phyloP scores from a whole-genome alignment of 2,329 filamentous ascomycete genomes.

The Nannizziopsis barbatae region DNA sequence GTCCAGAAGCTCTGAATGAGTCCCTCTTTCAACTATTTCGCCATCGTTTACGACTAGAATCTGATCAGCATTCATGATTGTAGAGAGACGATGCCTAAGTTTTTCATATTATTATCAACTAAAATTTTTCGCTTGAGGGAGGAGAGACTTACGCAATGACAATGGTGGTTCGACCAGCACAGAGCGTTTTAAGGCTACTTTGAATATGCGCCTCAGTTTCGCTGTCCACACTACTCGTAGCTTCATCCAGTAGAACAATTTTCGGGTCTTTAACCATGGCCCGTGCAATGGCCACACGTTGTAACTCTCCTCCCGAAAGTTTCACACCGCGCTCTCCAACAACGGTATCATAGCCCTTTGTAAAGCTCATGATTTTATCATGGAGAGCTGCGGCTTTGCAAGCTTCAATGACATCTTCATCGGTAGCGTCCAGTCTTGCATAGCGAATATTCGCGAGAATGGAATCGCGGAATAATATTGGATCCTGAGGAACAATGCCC shows the following conservation, averaged over 20 bases:
- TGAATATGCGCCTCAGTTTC: conserved; percentile 39
- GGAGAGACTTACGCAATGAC: conserved; percentile 39
- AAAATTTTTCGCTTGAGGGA: conserved; percentile 17
- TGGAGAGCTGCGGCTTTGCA: conserved; percentile 54
- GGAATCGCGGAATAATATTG: conserved; percentile 52
- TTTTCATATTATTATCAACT: neutral
- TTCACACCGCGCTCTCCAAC: conserved; percentile 42
- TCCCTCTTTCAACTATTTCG: conserved; percentile 52
- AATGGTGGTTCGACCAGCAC: conserved; percentile 42
- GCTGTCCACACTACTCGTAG: conserved; percentile 42
- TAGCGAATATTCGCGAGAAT: conserved; percentile 57
- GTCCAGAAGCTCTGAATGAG: conserved; percentile 48
- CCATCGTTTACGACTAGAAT: conserved; percentile 57
- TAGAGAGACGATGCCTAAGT: conserved; percentile 53
- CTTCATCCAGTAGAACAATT: conserved; percentile 41
- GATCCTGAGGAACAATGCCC: conserved; percentile 55
- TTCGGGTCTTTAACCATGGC: conserved; percentile 36
- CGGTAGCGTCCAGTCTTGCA: conserved; percentile 49
- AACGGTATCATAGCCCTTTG: conserved; percentile 40
- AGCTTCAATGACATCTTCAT: conserved; percentile 49
- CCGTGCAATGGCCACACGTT: conserved; percentile 40
- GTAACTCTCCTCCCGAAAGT: conserved; percentile 43
- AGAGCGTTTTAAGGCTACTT: conserved; percentile 37
- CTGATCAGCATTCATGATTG: conserved; percentile 55
- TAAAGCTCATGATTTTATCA: conserved; percentile 51